Base-by-base conservation (phyloP, 345 rosid species). In the Populus tremula region DNA sequence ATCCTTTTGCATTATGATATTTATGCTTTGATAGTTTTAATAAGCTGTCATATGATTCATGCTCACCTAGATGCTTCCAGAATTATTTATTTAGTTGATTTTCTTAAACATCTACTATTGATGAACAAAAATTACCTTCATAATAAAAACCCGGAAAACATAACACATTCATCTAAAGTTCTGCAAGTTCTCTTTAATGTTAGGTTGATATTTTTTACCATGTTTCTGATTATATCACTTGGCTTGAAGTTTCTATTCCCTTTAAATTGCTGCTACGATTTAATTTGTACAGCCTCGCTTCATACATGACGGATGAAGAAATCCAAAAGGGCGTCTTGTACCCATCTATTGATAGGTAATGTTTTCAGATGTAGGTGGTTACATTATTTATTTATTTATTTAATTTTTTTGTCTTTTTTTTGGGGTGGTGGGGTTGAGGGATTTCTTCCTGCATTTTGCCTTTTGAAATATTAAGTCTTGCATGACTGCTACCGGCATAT, bases 221-320 rank as follows among this genome's bases (percentile, higher is more conserved):
- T 50, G n/a, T 4, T 71, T 65, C 33, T 70, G 10, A 49, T 25
- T 50, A 49, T n/a, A 47, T 49, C 21, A 47, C 18, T 13, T 35
- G 69, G 78, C 33, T 18, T 41, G 67, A 59, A 77, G 61, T 59
- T 69, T 16, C 50, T 66, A 59, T 39, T 49, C 21, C 27, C 25
- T 73, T 49, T 45, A 20, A n/a, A 63, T 75, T 53, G 66, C 68
- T 76, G 73, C 86, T 49, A 8, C 29, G 43, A 45, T 78, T 77
- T 53, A 80, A 41, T 76, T 66, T 74, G 35, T 79, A 72, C 96
- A 96, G 99, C 89, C 97, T 96, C 41, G 99, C 98, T 62, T 92
- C 98, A 21, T 96, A 93, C 88, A 96, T 96, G 88, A 92, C 91
- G 0, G 93, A 96, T 16, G 94, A 90, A 72, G 99, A 96, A 82